Percentiles rank a stretch among this genome's conserved stretches.
Evolutionary conservation across 345 rosid genomes (phyloP).

Genomic region (Melaleuca alternifolia): DNA sequence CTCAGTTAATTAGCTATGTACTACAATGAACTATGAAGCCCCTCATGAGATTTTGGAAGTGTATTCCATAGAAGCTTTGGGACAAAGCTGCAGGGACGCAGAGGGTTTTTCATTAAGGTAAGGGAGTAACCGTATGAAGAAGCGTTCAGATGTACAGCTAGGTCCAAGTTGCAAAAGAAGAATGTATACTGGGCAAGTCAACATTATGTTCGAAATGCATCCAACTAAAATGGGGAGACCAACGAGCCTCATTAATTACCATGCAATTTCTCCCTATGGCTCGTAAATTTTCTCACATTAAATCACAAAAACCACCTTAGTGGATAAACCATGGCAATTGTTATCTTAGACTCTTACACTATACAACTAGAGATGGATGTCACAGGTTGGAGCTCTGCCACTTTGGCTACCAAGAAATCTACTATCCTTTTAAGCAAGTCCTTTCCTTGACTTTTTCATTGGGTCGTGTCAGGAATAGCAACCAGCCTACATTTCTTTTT

Average conservation of each 20-base stretch:
- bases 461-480: background rate
- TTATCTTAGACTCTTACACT: background rate
- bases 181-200: background rate
- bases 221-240: background rate
- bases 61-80: background rate
- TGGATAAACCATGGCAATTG: background rate
- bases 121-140: background rate
- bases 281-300: background rate
- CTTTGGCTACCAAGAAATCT: background rate
- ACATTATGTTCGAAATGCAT: background rate
- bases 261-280: background rate
- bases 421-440: background rate
- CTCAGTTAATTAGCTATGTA: background rate
- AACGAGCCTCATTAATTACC: background rate
- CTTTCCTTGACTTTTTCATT: background rate
- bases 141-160: background rate
- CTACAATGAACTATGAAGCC: background rate
- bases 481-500: background rate
- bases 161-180: background rate
- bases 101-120: background rate
- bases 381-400: background rate
- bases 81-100: background rate
- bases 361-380: background rate
- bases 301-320: background rate
- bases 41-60: background rate